Conservation (phyloP, 495 filamentous ascomycete genomes). For the Neurospora sp. region DNA sequence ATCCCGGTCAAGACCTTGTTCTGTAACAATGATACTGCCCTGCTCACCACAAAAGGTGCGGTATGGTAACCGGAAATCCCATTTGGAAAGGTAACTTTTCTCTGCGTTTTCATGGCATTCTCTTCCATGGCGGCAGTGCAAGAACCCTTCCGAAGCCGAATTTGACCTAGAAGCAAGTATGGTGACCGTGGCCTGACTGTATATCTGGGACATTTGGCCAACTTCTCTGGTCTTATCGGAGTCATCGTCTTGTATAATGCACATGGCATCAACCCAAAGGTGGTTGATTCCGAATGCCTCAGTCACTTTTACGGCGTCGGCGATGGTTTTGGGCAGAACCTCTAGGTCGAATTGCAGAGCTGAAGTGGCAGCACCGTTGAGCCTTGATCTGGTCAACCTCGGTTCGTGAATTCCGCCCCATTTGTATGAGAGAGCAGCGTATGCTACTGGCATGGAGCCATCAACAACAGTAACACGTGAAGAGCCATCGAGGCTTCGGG, state of each 20-base stretch:
- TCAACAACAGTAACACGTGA: not conserved
- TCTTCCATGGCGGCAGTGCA: not conserved
- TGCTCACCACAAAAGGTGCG: not conserved
- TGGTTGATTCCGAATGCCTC: constrained; percentile 11
- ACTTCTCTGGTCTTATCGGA: constrained; percentile 7
- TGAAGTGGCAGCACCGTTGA: not conserved
- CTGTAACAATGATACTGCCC: not conserved
- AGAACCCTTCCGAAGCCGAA: not conserved
- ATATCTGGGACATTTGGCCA: not conserved
- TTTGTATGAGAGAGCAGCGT: not conserved
- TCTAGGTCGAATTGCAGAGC: not conserved
- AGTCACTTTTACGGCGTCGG: constrained; percentile 17
- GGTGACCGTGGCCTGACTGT: not conserved
- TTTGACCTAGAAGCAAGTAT: not conserved
- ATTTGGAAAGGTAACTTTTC: not conserved
- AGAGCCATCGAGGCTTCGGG: not conserved
- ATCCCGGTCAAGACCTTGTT: not conserved
- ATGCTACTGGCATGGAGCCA: not conserved
- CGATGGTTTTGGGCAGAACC: constrained; percentile 16
- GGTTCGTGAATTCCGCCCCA: not conserved
- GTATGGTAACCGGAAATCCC: not conserved
- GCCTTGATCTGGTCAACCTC: not conserved
- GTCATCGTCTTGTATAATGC: constrained; percentile 25
- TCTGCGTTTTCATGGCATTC: not conserved
- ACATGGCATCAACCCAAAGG: constrained; percentile 29